phyloP scores from a whole-genome alignment of 1,284 basidiomycete genomes.

The Trametes versicolor region DNA sequence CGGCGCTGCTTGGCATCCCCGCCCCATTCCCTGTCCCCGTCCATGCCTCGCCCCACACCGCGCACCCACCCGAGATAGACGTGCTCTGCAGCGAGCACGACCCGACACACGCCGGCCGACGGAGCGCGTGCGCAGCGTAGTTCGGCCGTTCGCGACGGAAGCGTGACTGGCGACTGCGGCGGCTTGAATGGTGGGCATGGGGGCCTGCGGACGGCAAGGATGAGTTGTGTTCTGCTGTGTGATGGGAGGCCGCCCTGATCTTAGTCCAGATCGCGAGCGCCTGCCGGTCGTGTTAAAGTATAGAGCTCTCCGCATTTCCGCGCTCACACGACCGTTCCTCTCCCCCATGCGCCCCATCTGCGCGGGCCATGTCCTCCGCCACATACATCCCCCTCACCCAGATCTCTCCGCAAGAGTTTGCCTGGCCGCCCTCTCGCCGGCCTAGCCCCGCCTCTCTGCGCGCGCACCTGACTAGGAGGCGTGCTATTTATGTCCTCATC shows the following conservation, averaged over 20 bases:
- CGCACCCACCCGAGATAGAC: not conserved
- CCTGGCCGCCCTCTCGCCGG: conserved; percentile 12
- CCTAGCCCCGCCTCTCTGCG: conserved; percentile 13
- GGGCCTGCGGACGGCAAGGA: not conserved
- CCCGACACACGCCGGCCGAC: not conserved
- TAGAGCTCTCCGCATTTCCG: not conserved
- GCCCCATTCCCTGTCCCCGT: not conserved
- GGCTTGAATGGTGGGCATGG: not conserved
- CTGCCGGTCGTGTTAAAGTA: not conserved
- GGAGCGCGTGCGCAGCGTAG: conserved; percentile 1
- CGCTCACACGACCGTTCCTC: conserved; percentile 27
- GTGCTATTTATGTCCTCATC: conserved; percentile 35
- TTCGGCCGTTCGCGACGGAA: not conserved
- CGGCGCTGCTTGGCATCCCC: not conserved
- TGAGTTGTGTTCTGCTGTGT: not conserved
- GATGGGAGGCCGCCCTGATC: conserved; percentile 12
- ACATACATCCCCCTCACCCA: conserved; percentile 42
- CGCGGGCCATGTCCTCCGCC: conserved; percentile 32
- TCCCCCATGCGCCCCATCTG: conserved; percentile 14
- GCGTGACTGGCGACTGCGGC: conserved; percentile 1
- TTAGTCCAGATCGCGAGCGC: conserved; percentile 11
- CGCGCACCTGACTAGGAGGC: conserved; percentile 31
- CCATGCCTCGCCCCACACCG: not conserved
- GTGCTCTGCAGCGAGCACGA: not conserved
- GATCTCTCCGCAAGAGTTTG: conserved; percentile 29